Percentiles rank a stretch among this genome's conserved stretches.
These are phyloP conservation scores for Phytophthora idaei DNA, from an alignment of 352 stramenopile genomes.

Conservation along the genomic window DNA sequence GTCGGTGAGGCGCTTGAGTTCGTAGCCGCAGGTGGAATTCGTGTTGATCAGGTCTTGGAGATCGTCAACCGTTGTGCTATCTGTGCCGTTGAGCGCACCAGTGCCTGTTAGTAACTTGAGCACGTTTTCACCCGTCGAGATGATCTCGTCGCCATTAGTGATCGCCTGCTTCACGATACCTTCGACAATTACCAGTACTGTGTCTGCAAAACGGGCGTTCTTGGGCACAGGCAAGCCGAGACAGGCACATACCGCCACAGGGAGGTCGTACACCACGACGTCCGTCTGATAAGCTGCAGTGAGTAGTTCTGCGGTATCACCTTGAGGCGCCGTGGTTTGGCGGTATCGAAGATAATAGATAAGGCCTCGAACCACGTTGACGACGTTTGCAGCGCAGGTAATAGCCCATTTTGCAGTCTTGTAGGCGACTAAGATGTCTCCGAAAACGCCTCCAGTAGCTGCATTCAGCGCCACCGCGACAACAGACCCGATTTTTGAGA, in stretches of 20 bases:
- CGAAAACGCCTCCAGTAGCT: constrained; percentile 30
- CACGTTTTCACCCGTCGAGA: constrained; percentile 32
- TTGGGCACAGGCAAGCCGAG: constrained; percentile 17
- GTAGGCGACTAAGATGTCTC: constrained; percentile 25
- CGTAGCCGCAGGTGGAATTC: not conserved
- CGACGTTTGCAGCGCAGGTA: constrained; percentile 28
- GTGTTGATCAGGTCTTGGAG: constrained; percentile 30
- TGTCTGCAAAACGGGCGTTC: constrained; percentile 16
- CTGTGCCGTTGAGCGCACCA: constrained; percentile 19
- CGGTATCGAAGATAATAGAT: constrained; percentile 30
- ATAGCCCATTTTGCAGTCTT: constrained; percentile 35
- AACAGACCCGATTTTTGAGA: constrained; percentile 37
- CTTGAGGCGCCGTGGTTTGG: constrained; percentile 27
- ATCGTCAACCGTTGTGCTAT: constrained; percentile 25
- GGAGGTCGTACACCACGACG: constrained; percentile 27
- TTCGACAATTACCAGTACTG: constrained; percentile 29
- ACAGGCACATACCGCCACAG: constrained; percentile 26
- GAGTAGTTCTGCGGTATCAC: constrained; percentile 25
- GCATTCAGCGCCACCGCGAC: constrained; percentile 32
- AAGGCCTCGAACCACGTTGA: constrained; percentile 24
- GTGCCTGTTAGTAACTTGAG: constrained; percentile 27
- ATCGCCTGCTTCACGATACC: constrained; percentile 35
- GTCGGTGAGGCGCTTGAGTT: constrained; percentile 13
- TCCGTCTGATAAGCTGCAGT: constrained; percentile 26
- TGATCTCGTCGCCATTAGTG: constrained; percentile 33